Conservation (phyloP, 805 yeast species). For the Candida ulmi region DNA sequence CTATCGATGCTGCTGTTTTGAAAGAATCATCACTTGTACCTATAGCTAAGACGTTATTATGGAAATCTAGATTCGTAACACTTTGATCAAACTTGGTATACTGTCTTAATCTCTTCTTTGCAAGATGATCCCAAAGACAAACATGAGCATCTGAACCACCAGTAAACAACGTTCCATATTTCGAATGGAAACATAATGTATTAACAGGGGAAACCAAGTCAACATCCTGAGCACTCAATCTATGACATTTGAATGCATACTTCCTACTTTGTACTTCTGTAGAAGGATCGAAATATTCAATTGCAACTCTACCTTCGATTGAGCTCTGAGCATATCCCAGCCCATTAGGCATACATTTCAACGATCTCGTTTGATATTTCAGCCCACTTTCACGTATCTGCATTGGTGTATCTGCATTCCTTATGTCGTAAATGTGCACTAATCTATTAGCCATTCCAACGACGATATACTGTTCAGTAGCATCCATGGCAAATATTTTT, state of each 20-base stretch:
- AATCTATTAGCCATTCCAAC: slow-evolving; percentile 49
- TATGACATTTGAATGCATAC: slow-evolving; percentile 81
- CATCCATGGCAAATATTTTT: slow-evolving; percentile 62
- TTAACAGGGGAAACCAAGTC: slow-evolving; percentile 74
- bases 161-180: slow-evolving; percentile 72
- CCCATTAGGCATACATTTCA: slow-evolving; percentile 49
- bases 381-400: slow-evolving; percentile 58
- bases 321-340: slow-evolving; percentile 64
- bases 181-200: slow-evolving; percentile 71
- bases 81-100: slow-evolving; percentile 49
- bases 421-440: slow-evolving; percentile 52
- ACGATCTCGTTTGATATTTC: slow-evolving; percentile 55
- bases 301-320: slow-evolving; percentile 77
- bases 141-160: slow-evolving; percentile 91
- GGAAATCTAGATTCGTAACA: slow-evolving; percentile 36
- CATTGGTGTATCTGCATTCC: slow-evolving; percentile 39
- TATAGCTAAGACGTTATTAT: slow-evolving; percentile 32
- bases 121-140: slow-evolving; percentile 84
- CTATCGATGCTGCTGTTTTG: slow-evolving; percentile 29
- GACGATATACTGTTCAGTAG: slow-evolving; percentile 38
- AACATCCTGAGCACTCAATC: slow-evolving; percentile 38
- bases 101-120: slow-evolving; percentile 71
- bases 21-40: slow-evolving; percentile 47
- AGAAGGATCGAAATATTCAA: slow-evolving; percentile 57
- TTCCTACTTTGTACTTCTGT: slow-evolving; percentile 36